A percentile compares a stretch with the other conserved stretches of the same genome.
Evolutionary conservation across 2,329 filamentous ascomycete genomes (phyloP).

Genomic region (Talaromyces sp.): DNA sequence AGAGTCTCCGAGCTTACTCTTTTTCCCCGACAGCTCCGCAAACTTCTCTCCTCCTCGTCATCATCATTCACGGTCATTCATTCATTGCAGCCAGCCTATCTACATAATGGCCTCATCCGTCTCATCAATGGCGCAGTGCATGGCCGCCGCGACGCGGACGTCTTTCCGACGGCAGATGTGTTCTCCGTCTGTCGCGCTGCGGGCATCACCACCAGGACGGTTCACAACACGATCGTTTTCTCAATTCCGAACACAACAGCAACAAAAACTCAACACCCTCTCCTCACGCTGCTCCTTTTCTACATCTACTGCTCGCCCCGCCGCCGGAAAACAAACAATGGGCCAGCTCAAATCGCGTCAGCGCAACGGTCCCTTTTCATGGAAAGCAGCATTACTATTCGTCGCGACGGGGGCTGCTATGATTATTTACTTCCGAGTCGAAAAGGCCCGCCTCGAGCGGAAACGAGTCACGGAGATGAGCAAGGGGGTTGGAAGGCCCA

Average conservation of each 20-base stretch:
- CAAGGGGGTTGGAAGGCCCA: slow-evolving; percentile 88
- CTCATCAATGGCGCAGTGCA: background rate
- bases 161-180: background rate
- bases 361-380: slow-evolving; percentile 69
- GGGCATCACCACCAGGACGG: background rate
- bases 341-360: slow-evolving; percentile 36
- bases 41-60: background rate
- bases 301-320: slow-evolving; percentile 19
- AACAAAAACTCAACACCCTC: slow-evolving; percentile 8
- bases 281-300: slow-evolving; percentile 20
- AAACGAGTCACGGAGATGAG: slow-evolving; percentile 84
- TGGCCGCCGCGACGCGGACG: background rate
- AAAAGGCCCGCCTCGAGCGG: slow-evolving; percentile 87
- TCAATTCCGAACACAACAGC: slow-evolving; percentile 2
- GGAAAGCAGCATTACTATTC: slow-evolving; percentile 84
- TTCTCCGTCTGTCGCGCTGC: background rate
- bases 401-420: slow-evolving; percentile 71
- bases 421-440: slow-evolving; percentile 85
- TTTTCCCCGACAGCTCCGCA: background rate
- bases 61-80: background rate
- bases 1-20: background rate
- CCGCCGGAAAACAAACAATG: slow-evolving; percentile 29
- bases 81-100: background rate
- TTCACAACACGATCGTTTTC: background rate
- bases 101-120: background rate